phyloP scores from a whole-genome alignment of 2,329 filamentous ascomycete genomes.

The Aureobasidium musti region DNA sequence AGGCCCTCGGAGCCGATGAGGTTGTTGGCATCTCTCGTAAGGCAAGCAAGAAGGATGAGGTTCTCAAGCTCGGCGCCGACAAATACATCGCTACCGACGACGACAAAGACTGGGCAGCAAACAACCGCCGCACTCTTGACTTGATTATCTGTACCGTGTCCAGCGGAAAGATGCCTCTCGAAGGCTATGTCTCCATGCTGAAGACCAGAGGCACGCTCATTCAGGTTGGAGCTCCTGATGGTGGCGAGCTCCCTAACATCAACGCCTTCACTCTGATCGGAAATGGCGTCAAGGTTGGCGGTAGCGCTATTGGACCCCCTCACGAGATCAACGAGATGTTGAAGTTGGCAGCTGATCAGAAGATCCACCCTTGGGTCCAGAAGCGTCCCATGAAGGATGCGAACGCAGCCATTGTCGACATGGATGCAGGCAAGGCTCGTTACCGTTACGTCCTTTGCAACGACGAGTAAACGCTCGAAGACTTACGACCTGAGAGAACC shows the following conservation, averaged over 20 bases:
- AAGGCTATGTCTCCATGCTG: constrained; percentile 61
- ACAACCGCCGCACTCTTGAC: constrained; percentile 55
- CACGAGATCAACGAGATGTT: constrained; percentile 63
- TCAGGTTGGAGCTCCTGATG: constrained; percentile 47
- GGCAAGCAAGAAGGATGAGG: constrained; percentile 59
- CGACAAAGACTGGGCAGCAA: constrained; percentile 59
- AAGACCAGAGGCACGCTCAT: constrained; percentile 61
- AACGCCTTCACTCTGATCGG: constrained; percentile 59
- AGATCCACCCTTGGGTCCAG: constrained; percentile 64
- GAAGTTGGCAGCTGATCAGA: constrained; percentile 59
- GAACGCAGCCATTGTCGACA: constrained; percentile 59
- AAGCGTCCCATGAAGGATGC: constrained; percentile 58
- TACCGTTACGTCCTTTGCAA: constrained; percentile 48
- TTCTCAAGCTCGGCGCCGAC: constrained; percentile 61
- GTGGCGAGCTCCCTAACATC: constrained; percentile 56
- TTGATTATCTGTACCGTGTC: constrained; percentile 61
- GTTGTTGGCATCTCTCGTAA: constrained; percentile 65
- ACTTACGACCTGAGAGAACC: not conserved
- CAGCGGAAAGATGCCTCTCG: constrained; percentile 60
- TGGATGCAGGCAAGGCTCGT: constrained; percentile 57
- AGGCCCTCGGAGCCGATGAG: constrained; percentile 67
- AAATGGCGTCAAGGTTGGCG: constrained; percentile 52
- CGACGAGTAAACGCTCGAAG: constrained; percentile 31
- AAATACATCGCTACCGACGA: constrained; percentile 58
- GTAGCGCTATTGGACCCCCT: constrained; percentile 54